These are phyloP conservation scores for Globisporangium megalacanthum DNA, from an alignment of 352 stramenopile species.

Conservation along the genomic window DNA sequence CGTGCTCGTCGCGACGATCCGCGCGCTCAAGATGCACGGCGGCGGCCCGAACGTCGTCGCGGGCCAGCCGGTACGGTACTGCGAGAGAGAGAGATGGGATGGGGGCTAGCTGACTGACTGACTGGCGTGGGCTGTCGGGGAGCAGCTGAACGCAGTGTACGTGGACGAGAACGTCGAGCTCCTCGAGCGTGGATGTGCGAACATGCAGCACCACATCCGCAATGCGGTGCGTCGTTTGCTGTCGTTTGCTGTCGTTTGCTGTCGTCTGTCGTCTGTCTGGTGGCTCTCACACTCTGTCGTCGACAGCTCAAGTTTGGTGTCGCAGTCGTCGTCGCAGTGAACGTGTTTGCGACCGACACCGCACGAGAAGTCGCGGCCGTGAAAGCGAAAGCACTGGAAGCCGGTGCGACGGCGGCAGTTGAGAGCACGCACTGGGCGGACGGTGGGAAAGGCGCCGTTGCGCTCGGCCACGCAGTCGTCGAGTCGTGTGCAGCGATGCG, in stretches of 20 bases:
- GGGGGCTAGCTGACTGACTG: neutral
- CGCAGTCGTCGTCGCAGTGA: slow-evolving; percentile 95
- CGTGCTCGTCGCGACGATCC: slow-evolving; percentile 97
- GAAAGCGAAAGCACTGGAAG: slow-evolving; percentile 85
- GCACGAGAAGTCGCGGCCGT: slow-evolving; percentile 92
- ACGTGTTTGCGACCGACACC: slow-evolving; percentile 69
- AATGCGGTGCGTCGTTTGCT: slow-evolving; percentile 86
- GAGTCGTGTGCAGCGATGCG: slow-evolving; percentile 85
- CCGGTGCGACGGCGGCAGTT: slow-evolving; percentile 94
- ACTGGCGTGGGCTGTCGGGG: neutral
- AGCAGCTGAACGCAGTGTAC: slow-evolving; percentile 86
- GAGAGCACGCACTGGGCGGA: slow-evolving; percentile 87
- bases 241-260: no score
- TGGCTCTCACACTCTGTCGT: neutral
- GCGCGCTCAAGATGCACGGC: slow-evolving; percentile 98
- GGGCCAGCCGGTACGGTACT: slow-evolving; percentile 82
- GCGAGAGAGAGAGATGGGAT: neutral
- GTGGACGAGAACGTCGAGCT: slow-evolving; percentile 95
- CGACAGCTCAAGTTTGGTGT: slow-evolving; percentile 88
- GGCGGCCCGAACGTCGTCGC: slow-evolving; percentile 94
- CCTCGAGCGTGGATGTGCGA: slow-evolving; percentile 88
- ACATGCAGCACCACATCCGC: slow-evolving; percentile 95
- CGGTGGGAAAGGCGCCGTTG: slow-evolving; percentile 85
- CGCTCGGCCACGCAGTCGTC: slow-evolving; percentile 91
- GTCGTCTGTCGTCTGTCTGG: neutral